Evolutionary conservation across 1,284 basidiomycete genomes (phyloP).

Genomic region (Limonomyces culmigenus): DNA sequence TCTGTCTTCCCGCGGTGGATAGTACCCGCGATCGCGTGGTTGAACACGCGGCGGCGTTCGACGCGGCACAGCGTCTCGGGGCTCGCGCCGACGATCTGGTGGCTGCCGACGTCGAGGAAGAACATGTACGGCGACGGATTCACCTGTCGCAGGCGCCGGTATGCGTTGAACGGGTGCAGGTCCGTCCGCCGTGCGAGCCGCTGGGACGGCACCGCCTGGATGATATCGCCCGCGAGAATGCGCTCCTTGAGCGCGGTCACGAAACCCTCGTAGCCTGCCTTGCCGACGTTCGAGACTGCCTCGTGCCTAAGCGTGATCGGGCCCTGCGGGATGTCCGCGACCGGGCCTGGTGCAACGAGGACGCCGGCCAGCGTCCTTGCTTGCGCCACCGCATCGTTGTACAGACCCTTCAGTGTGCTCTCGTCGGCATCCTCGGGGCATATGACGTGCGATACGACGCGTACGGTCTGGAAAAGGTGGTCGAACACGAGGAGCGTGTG

Average conservation of each 20-base stretch:
- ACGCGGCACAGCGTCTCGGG: constrained; percentile 98
- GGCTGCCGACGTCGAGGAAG: constrained; percentile 85
- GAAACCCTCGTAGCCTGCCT: constrained; percentile 82
- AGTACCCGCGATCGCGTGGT: constrained; percentile 97
- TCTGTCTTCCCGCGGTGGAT: constrained; percentile 73
- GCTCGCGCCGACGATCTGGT: constrained; percentile 91
- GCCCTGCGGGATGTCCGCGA: constrained; percentile 45
- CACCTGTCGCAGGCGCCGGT: constrained; percentile 81
- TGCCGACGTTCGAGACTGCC: constrained; percentile 83
- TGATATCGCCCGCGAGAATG: constrained; percentile 94
- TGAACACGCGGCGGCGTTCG: constrained; percentile 81
- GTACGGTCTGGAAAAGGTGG: constrained; percentile 89
- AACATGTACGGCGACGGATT: constrained; percentile 99
- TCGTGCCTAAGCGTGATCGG: constrained; percentile 39
- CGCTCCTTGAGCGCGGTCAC: constrained; percentile 89
- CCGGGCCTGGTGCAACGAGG: constrained; percentile 34
- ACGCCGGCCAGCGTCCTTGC: constrained; percentile 59
- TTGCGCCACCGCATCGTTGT: constrained; percentile 69
- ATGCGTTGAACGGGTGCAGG: constrained; percentile 95
- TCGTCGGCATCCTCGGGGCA: constrained; percentile 51
- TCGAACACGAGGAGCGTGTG: constrained; percentile 94
- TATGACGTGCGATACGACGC: constrained; percentile 92
- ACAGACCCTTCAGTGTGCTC: constrained; percentile 58
- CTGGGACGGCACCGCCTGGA: constrained; percentile 97
- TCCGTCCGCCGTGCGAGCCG: constrained; percentile 72